Evolutionary conservation across 2,329 filamentous ascomycete species (phyloP).

Genomic region (Curvularia hawaiiensis): DNA sequence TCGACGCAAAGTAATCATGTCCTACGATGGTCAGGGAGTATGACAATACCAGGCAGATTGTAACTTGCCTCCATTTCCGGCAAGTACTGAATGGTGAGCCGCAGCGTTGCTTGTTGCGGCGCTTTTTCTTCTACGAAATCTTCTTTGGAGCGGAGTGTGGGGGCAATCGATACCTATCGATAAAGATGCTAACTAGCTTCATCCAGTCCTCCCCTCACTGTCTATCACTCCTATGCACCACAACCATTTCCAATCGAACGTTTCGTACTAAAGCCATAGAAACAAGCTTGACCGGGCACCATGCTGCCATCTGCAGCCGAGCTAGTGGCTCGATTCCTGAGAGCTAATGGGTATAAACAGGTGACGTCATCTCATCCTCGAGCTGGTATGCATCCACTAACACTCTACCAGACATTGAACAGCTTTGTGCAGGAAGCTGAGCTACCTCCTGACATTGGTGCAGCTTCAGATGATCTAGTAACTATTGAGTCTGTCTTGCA

Average conservation of each 20-base stretch:
- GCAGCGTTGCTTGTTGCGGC: not conserved
- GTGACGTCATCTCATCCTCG: constrained; percentile 29
- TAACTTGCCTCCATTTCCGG: constrained; percentile 19
- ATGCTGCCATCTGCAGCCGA: constrained; percentile 49
- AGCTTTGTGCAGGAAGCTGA: constrained; percentile 64
- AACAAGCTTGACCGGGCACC: not conserved
- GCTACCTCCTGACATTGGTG: constrained; percentile 57
- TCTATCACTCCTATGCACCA: not conserved
- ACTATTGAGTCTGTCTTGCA: constrained; percentile 65
- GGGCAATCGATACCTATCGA: constrained; percentile 7
- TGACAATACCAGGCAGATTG: not conserved
- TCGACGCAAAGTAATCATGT: constrained; percentile 11
- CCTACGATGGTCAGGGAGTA: constrained; percentile 6
- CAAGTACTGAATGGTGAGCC: not conserved
- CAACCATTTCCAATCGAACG: not conserved
- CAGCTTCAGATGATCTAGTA: constrained; percentile 50
- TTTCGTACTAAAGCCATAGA: not conserved
- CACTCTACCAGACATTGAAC: constrained; percentile 55
- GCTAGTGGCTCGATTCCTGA: constrained; percentile 51
- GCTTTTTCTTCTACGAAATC: constrained; percentile 8
- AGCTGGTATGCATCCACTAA: constrained; percentile 13
- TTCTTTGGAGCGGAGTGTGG: constrained; percentile 10
- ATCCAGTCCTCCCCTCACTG: not conserved
- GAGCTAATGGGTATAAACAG: constrained; percentile 49
- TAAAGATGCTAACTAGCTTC: constrained; percentile 14